Base-by-base conservation (phyloP, 2,329 filamentous ascomycete species). In the Xylaria sp. region DNA sequence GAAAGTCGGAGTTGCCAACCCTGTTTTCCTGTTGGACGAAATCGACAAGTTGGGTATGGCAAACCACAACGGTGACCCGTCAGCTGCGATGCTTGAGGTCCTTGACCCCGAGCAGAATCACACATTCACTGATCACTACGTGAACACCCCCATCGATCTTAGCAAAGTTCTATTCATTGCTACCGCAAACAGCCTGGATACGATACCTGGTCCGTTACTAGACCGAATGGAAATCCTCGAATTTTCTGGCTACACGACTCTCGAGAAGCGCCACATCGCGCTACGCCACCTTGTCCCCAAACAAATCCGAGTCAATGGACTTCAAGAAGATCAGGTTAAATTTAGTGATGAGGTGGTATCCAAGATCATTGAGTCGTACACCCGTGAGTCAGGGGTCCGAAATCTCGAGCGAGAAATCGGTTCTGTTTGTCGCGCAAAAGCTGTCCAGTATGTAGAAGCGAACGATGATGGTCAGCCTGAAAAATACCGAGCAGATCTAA, bases 141-240 rank as follows among this genome's bases (percentile, higher is more conserved):
- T 99, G 77, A 94, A 94, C 75, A 94, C 97, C 69, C 95, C 96
- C 0, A 93, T 98, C 71, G 96, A 99, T 77, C 85, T 99, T 22
- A 97, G 93, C 81, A 97, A 97, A 80, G 93, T 99, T 25, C 86
- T 99, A 11, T 99, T 99, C 81, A 97, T 99, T 74, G 96, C 96
- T 6, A 99, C 96, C 0, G 96, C 96, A 51, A 99, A 99, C 80
- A 93, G 88, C 10, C 85, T 98, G 27, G 95, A 98, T 75, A 97
- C 94, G 0, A 99, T 99, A 61, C 94, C 96, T 1, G 85, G 94
- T n/a, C 94, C 96, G 20, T 84, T 99, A 2, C 86, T 99, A 13
- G 96, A 99, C 80, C 91, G 96, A 66, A 97, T 99, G 95, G 96
- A 99, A 81, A 97, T 91, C 6, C 97, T 99, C 61, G 88, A 92